Evolutionary conservation across 1,139 yeast genomes (phyloP).

Genomic region (Yamadazyma buinensis): DNA sequence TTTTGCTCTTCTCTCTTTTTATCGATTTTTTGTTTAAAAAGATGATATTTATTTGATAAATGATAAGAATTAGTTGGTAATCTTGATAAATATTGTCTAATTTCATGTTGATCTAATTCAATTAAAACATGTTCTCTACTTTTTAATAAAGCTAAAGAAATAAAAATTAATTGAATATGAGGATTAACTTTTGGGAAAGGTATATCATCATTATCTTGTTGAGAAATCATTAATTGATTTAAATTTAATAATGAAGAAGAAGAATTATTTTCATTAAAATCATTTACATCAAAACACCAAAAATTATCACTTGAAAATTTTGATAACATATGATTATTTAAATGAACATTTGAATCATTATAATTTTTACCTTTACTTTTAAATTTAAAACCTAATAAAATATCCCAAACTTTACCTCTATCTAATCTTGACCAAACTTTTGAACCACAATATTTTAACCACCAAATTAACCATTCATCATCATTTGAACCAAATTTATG

Average conservation of each 20-base stretch:
- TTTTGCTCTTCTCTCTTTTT: conserved; percentile 17
- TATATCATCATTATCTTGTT: conserved; percentile 16
- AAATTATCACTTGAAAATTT: conserved; percentile 43
- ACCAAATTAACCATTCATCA: conserved; percentile 92
- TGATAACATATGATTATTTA: conserved; percentile 19
- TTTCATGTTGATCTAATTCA: conserved; percentile 88
- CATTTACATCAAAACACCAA: conserved; percentile 27
- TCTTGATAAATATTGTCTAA: conserved; percentile 70
- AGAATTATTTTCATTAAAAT: conserved; percentile 1
- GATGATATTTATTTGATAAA: conserved; percentile 31
- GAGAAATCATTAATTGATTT: conserved; percentile 1
- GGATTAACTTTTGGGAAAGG: conserved; percentile 72
- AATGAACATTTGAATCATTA: conserved; percentile 30
- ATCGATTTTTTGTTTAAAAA: conserved; percentile 24
- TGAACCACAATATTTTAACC: conserved; percentile 92
- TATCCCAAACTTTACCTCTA: conserved; percentile 88
- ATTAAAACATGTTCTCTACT: conserved; percentile 73
- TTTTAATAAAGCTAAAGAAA: conserved; percentile 74
- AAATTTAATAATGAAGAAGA: conserved; percentile 5
- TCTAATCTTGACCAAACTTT: conserved; percentile 80
- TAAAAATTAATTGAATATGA: conserved; percentile 72
- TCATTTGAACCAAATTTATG: conserved; percentile 60
- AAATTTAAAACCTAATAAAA: conserved; percentile 74
- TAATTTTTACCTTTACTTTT: conserved; percentile 30
- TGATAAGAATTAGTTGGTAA: conserved; percentile 42